A percentile compares a stretch with the other conserved stretches of the same genome.
Conservation (phyloP, 2,329 filamentous ascomycete species). For the Talaromyces sp. region DNA sequence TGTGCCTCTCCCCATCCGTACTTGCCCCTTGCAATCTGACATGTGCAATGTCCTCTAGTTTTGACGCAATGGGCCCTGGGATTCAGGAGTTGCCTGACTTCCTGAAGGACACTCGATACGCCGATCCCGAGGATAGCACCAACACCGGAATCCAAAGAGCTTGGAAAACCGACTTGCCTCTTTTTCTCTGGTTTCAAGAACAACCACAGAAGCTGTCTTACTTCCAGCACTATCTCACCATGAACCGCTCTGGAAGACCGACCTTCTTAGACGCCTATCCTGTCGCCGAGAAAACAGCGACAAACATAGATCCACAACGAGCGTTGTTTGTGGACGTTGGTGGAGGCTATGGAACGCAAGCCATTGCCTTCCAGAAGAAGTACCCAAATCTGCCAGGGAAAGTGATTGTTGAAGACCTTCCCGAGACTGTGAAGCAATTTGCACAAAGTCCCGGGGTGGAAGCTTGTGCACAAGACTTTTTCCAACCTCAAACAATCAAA, state of each 20-base stretch:
- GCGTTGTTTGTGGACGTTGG: conserved; percentile 14
- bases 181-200: conserved; percentile 5
- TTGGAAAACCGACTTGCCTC: conserved; percentile 3
- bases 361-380: background rate
- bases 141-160: conserved; percentile 2
- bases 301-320: background rate
- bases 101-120: background rate
- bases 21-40: background rate
- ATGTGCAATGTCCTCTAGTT: background rate
- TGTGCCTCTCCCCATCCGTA: background rate
- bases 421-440: background rate
- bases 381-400: background rate
- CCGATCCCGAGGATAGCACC: background rate
- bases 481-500: conserved; percentile 18
- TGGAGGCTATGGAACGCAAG: background rate
- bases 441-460: conserved; percentile 4
- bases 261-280: conserved; percentile 2
- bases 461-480: conserved; percentile 15
- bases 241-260: background rate
- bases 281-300: background rate
- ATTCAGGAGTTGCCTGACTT: conserved; percentile 10
- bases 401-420: conserved; percentile 12
- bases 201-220: background rate
- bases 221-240: conserved; percentile 5
- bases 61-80: background rate